Evolutionary conservation across 768 basidiomycete species (phyloP), one percentile per base, ranked within the genome.

Genomic region (Russula sp.): DNA sequence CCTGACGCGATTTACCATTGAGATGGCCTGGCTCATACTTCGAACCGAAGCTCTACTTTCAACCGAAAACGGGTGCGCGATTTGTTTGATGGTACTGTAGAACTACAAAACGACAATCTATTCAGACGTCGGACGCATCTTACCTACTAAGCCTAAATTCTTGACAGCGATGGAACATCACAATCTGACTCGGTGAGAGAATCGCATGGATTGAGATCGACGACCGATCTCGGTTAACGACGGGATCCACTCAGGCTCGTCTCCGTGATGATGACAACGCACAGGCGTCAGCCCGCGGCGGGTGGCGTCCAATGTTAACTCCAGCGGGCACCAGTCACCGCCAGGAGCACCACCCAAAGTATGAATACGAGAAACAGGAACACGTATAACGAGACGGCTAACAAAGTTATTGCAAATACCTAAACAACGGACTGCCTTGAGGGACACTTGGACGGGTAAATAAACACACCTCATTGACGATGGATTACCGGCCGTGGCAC

Each of bases 291-390:
- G 74, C 68, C 62, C 79, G 72, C 0, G 95, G 30, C 7, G 30
- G 30, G 30, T 6, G 30, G 7, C 30, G 7, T 4, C 7, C 30
- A 30, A 30, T 30, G 30, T 30, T 8, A 30, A 30, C 30, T 8
- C 30, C 30, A 30, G 30, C 30, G 30, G 7, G 30, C 30, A 30
- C 28, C n/a, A n/a, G n/a, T n/a, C n/a, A n/a, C n/a, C n/a, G n/a
- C 28, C 28, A 28, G 28, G 28, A 28, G 28, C 28, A 28, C 28
- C 28, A 4, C 28, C 83, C 88, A 88, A 14, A 96, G 79, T 88
- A 96, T 90, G 57, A 79, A 62, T 3, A 92, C 79, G 20, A 97
- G 81, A 78, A 98, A 94, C 72, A 92, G 86, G 75, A 97, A 98
- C 2, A 87, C 87, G 66, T 89, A 90, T 30, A 28, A 93, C 76